Evolutionary conservation across 2,329 filamentous ascomycete species (phyloP).

Genomic region (Ophiostoma montium): DNA sequence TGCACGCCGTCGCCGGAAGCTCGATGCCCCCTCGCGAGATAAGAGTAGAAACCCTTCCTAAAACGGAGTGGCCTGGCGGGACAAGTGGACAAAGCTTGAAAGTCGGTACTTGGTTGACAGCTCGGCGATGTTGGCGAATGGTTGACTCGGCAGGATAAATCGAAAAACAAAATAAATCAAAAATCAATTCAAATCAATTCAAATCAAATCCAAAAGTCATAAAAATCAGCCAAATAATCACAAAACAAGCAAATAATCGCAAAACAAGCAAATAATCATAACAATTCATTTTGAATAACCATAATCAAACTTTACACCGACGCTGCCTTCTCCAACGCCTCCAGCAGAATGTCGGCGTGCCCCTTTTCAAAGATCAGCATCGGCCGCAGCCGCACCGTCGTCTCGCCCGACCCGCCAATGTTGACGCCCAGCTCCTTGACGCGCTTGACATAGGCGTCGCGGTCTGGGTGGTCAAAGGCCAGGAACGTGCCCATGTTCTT

Average conservation of each 20-base stretch:
- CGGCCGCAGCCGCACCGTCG: conserved; percentile 63
- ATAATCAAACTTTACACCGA: background rate
- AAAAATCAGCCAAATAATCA: background rate
- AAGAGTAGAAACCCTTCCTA: too few relatives aligned
- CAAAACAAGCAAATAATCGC: background rate
- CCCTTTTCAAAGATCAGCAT: conserved; percentile 88
- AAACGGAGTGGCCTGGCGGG: too few relatives aligned
- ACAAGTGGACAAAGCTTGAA: too few relatives aligned
- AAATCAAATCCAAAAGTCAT: too few relatives aligned
- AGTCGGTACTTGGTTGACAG: background rate
- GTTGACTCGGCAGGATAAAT: background rate
- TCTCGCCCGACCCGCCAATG: conserved; percentile 69
- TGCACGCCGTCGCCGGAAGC: too few relatives aligned
- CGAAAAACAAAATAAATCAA: background rate
- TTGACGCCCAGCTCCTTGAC: conserved; percentile 73
- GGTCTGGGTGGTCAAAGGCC: conserved; percentile 69
- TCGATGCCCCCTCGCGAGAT: too few relatives aligned
- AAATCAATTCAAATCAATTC: too few relatives aligned
- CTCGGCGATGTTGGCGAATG: background rate
- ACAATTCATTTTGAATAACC: too few relatives aligned
- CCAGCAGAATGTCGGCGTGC: conserved; percentile 76
- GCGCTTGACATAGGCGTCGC: conserved; percentile 65
- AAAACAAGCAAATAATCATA: background rate
- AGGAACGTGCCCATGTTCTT: conserved; percentile 85
- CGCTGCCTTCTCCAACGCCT: conserved; percentile 61